These are phyloP conservation scores for Pichia sp. DNA, from an alignment of 1,139 yeast species.

Conservation along the genomic window DNA sequence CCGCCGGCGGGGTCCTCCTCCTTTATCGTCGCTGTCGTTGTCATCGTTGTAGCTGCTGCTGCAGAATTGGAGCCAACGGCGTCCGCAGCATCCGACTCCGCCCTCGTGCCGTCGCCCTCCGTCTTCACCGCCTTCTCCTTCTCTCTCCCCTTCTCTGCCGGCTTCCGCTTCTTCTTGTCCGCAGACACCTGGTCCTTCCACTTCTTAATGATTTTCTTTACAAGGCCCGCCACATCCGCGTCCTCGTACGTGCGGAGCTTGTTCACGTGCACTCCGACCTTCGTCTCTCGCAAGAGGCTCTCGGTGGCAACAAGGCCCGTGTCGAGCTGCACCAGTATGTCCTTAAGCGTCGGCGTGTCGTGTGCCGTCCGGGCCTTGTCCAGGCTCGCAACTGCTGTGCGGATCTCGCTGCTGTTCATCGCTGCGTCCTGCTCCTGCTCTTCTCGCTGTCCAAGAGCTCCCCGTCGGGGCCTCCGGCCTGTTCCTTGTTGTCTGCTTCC, in stretches of 20 bases:
- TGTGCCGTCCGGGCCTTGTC: slow-evolving; percentile 53
- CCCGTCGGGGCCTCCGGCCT: not conserved
- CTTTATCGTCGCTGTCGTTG: slow-evolving; percentile 3
- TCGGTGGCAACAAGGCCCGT: slow-evolving; percentile 82
- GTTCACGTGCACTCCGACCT: slow-evolving; percentile 96
- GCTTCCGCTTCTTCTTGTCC: slow-evolving; percentile 46
- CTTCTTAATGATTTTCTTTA: slow-evolving; percentile 72
- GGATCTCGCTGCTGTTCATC: slow-evolving; percentile 75
- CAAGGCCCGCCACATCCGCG: slow-evolving; percentile 62
- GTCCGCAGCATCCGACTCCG: too few relatives aligned
- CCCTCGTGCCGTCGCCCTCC: too few relatives aligned
- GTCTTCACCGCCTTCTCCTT: not conserved
- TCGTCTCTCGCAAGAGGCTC: slow-evolving; percentile 81
- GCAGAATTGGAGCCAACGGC: too few relatives aligned
- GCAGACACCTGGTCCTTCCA: slow-evolving; percentile 91
- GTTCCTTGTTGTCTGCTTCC: not conserved
- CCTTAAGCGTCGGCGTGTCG: slow-evolving; percentile 63
- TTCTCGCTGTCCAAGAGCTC: not conserved
- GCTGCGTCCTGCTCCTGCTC: not conserved
- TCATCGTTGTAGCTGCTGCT: slow-evolving; percentile 9
- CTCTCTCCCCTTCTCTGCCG: not conserved
- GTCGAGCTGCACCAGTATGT: slow-evolving; percentile 62
- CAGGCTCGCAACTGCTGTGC: slow-evolving; percentile 61
- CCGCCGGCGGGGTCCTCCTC: slow-evolving; percentile 33
- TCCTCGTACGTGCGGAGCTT: slow-evolving; percentile 72